Conservation (phyloP, 176 grass and related monocot species). For the Dendrocalamus sinicus region DNA sequence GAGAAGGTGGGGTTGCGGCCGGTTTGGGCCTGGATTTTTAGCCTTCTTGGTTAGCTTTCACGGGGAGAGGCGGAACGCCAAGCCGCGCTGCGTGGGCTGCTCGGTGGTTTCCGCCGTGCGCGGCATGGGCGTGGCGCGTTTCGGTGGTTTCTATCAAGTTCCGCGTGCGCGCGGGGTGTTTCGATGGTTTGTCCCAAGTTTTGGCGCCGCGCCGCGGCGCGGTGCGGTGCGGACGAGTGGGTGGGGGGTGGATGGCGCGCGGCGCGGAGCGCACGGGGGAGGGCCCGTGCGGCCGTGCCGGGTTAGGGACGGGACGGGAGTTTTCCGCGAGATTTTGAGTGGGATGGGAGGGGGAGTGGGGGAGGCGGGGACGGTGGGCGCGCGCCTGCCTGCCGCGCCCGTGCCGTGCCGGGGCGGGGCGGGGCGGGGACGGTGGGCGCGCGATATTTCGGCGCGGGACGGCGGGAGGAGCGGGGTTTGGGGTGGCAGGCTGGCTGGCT, state of each 20-base stretch:
- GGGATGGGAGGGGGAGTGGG: not conserved
- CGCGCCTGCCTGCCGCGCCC: not conserved
- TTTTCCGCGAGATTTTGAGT: not conserved
- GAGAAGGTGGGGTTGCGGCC: not conserved
- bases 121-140: not conserved
- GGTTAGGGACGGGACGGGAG: not conserved
- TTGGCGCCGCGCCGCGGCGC: not conserved
- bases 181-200: not conserved
- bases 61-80: not conserved
- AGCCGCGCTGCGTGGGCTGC: not conserved
- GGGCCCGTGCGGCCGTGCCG: too few species aligned
- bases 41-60: not conserved
- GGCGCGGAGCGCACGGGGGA: too few species aligned
- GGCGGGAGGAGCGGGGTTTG: not conserved
- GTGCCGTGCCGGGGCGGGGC: not conserved
- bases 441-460: not conserved
- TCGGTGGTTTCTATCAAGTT: not conserved
- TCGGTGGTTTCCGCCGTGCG: not conserved
- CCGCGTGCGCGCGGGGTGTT: not conserved
- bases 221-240: not conserved
- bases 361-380: not conserved
- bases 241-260: too few species aligned
- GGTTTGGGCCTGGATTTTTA: not conserved
- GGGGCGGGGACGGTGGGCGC: too few species aligned
- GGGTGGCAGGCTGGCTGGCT: not conserved